phyloP scores from a whole-genome alignment of 2,329 filamentous ascomycete genomes.

The Cercospora sp. region DNA sequence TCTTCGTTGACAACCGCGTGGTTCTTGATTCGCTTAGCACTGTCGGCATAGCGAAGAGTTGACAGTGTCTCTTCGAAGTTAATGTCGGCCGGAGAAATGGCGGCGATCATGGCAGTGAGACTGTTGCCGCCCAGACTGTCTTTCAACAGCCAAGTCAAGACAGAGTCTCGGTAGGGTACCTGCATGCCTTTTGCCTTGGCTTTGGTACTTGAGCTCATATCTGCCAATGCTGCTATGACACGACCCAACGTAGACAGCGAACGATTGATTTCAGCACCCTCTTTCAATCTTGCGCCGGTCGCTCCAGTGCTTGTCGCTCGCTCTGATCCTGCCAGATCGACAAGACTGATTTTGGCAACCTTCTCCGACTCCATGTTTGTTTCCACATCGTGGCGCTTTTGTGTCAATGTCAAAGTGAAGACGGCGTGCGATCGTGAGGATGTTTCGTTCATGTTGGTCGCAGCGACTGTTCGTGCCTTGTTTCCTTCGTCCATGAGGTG shows the following conservation, averaged over 20 bases:
- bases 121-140: constrained; percentile 97
- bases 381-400: constrained; percentile 86
- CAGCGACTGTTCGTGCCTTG: constrained; percentile 95
- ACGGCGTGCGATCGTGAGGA: constrained; percentile 97
- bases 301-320: constrained; percentile 95
- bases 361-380: constrained; percentile 98
- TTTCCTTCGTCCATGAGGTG: constrained; percentile 99
- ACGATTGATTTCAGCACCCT: constrained; percentile 97
- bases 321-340: constrained; percentile 96
- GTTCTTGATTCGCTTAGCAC: constrained; percentile 99
- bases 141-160: constrained; percentile 94
- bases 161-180: constrained; percentile 95
- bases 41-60: constrained; percentile 93
- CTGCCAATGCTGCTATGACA: constrained; percentile 93
- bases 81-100: constrained; percentile 96
- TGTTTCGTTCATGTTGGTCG: constrained; percentile 99
- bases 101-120: constrained; percentile 99
- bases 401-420: constrained; percentile 92
- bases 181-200: constrained; percentile 72
- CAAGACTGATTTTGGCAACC: constrained; percentile 94
- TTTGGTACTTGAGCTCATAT: constrained; percentile 75
- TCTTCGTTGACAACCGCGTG: constrained; percentile 99
- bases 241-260: constrained; percentile 94
- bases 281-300: constrained; percentile 89
- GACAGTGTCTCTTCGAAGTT: constrained; percentile 98